Evolutionary conservation across 1,284 basidiomycete species (phyloP), one percentile per base, ranked within the genome.

Genomic region (Amylostereum areolatum): DNA sequence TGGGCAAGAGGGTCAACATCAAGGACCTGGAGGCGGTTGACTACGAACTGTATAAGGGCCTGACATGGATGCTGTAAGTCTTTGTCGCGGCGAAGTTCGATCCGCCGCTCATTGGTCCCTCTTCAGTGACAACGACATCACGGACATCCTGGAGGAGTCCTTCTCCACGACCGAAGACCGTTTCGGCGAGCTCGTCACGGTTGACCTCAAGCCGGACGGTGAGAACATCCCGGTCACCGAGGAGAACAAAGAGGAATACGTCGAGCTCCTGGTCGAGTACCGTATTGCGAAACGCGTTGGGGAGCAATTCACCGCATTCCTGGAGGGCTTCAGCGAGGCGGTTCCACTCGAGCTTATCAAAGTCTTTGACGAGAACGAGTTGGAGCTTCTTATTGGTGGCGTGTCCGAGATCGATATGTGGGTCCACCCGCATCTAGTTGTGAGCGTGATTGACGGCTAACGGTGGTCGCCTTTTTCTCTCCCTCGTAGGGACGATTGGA

Each of bases 231-330:
- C 85, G 3, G 93, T 97, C 29, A 96, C 91, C 4, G 78, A 97
- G 67, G 89, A 91, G 30, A 97, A 96, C 78, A 97, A 97, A 81
- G 89, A 87, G 67, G 93, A 96, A 60, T 97, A 97, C 60, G 89
- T 96, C 50, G 91, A 97, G 40, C 65, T 79, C 43, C 84, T 96
- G 55, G 92, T 94, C 46, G 89, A 94, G 62, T 93, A 94, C 72
- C 86, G 93, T 57, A 96, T 97, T 67, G 83, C 86, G 59, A 85
- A 83, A 61, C 87, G 94, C 46, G 92, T 97, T 53, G 89, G 90
- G 67, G 93, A 97, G 58, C 93, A 97, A 66, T 96, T 96, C 66
- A 90, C 93, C 57, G 92, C 93, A 1, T 96, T 97, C 75, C 92
- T 93, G 85, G 83, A 81, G 30, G 93, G 93, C 42, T 96, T 97